These are phyloP conservation scores for Tetrahymena thermophila DNA, from an alignment of 73 alveolate genomes.

Conservation along the genomic window DNA sequence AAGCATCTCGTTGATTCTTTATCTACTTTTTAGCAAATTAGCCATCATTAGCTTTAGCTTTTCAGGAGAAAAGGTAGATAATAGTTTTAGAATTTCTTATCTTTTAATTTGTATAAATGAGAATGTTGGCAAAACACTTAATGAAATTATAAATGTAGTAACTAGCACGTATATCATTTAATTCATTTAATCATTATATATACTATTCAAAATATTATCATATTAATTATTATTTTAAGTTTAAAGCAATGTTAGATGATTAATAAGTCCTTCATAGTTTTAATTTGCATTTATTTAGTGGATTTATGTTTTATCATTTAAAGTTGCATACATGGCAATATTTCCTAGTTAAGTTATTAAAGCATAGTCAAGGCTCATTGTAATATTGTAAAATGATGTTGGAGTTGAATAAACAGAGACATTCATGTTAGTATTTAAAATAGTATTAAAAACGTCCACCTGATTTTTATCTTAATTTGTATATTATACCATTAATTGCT, in stretches of 20 bases:
- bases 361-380: background rate
- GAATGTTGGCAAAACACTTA: background rate
- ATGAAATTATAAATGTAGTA: background rate
- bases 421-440: background rate
- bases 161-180: background rate
- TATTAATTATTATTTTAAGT: background rate
- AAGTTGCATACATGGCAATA: background rate
- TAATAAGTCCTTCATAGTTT: background rate
- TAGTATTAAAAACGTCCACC: background rate
- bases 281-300: background rate
- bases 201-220: background rate
- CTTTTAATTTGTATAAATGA: background rate
- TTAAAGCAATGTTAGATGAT: background rate
- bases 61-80: background rate
- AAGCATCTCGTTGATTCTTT: background rate
- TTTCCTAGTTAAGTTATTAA: background rate
- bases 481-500: background rate
- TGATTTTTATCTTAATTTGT: background rate
- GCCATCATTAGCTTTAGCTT: background rate
- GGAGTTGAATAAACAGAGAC: background rate
- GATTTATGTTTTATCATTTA: background rate
- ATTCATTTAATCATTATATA: background rate
- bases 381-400: background rate
- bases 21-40: background rate
- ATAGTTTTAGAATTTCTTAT: background rate